These are phyloP conservation scores for Ceratocystis cubensis DNA, from an alignment of 2,329 filamentous ascomycete genomes.

Conservation along the genomic window DNA sequence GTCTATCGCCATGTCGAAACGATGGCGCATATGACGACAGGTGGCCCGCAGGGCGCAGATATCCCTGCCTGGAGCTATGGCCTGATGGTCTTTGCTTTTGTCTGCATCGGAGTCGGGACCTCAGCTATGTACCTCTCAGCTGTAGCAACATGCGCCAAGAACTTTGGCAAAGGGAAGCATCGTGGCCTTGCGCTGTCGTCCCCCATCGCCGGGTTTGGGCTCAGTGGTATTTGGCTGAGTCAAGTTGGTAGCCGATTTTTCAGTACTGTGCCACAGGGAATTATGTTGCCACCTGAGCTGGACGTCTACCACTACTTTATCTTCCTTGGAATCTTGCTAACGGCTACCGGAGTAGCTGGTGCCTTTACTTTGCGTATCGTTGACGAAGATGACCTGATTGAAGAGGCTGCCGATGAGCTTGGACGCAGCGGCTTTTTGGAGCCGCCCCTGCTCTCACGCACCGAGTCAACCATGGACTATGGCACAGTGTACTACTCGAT, in stretches of 20 bases:
- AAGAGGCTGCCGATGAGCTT: constrained; percentile 80
- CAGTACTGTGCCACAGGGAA: constrained; percentile 55
- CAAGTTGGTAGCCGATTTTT: constrained; percentile 72
- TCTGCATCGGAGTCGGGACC: constrained; percentile 70
- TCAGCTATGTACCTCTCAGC: constrained; percentile 80
- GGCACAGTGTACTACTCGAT: constrained; percentile 41
- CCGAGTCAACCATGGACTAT: constrained; percentile 41
- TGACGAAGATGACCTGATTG: constrained; percentile 75
- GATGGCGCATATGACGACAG: constrained; percentile 24
- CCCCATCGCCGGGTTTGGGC: constrained; percentile 82
- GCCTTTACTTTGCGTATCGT: constrained; percentile 64
- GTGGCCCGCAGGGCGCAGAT: constrained; percentile 27
- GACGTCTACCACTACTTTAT: constrained; percentile 79
- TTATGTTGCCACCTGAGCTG: constrained; percentile 40
- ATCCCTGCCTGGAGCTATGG: constrained; percentile 53
- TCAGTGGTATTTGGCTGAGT: constrained; percentile 93
- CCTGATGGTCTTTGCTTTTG: constrained; percentile 75
- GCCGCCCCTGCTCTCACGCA: constrained; percentile 53
- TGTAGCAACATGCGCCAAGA: constrained; percentile 95
- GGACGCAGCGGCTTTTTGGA: constrained; percentile 75
- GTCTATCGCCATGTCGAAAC: constrained; percentile 48
- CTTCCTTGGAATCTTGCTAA: constrained; percentile 63
- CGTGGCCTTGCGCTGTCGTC: constrained; percentile 79
- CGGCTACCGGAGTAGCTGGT: constrained; percentile 59
- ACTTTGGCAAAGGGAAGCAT: constrained; percentile 80